Evolutionary conservation across 495 filamentous ascomycete species (phyloP), one percentile per base, ranked within the genome.

Genomic region (Parathielavia hyrcaniae): DNA sequence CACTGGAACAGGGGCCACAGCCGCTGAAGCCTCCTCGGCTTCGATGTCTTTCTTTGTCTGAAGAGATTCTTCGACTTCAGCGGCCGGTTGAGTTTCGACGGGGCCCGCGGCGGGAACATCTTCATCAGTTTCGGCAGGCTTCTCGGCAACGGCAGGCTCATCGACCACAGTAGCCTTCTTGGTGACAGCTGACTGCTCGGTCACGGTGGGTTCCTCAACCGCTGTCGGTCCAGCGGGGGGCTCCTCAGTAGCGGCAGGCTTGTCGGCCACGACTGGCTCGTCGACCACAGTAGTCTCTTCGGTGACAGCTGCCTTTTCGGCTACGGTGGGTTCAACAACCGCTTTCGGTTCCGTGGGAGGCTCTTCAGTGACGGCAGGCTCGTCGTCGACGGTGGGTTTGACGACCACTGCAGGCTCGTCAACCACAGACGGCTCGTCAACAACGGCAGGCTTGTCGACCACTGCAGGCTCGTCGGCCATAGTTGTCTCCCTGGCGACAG

Each of bases 371-470:
- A 13, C 11, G 39, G 35, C 57, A 56, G 49, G 12, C 53, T 48
- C 36, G 11, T 53, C 49, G 34, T 16, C 13, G 30, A n/a, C 50
- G 47, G 40, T 40, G 40, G 39, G 22, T n/a, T 55, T 26, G 22
- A 52, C 50, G 20, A 23, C 13, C 20, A 20, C 9, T 2, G 11
- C 36, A 14, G 56, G 23, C 39, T 56, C 55, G 22, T 66, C 63
- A 20, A 13, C 7, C 13, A 14, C 26, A 2, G 35, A 19, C n/a
- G 13, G 34, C 0, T 23, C 20, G 13, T 23, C 49, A 36, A 41
- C 40, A 23, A 43, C 44, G 46, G 39, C 9, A 39, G 50, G 17
- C 57, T 62, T 53, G 22, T 56, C 65, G 38, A 36, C 54, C 50
- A 44, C 43, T 4, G 16, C 19, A 12, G 35, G 39, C 9, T 54